Conservation (phyloP, 352 stramenopile species). For the Phytophthora parvispora region DNA sequence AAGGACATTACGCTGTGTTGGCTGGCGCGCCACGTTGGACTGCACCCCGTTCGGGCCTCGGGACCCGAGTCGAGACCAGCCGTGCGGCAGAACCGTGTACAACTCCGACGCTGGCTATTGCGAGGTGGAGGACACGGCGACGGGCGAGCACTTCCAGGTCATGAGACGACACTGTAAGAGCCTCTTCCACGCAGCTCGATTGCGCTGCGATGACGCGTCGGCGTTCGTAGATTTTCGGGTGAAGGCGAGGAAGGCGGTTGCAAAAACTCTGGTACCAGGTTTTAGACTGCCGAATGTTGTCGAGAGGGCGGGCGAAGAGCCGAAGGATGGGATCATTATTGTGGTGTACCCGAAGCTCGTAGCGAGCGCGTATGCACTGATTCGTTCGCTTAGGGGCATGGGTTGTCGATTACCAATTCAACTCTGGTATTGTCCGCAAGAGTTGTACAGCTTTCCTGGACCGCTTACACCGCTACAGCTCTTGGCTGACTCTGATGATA, state of each 20-base stretch:
- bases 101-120: conserved; percentile 47
- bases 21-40: conserved; percentile 27
- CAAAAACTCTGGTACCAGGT: conserved; percentile 18
- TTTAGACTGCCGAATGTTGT: conserved; percentile 30
- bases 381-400: conserved; percentile 45
- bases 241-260: conserved; percentile 13
- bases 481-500: conserved; percentile 30
- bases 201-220: conserved; percentile 48
- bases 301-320: background rate
- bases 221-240: conserved; percentile 44
- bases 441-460: conserved; percentile 38
- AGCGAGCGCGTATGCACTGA: conserved; percentile 43
- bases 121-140: conserved; percentile 38
- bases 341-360: conserved; percentile 64
- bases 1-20: conserved; percentile 24
- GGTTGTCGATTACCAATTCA: conserved; percentile 61
- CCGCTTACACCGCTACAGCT: conserved; percentile 27
- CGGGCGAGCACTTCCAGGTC: conserved; percentile 34
- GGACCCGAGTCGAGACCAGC: conserved; percentile 13
- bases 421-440: conserved; percentile 55
- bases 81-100: conserved; percentile 20
- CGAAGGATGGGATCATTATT: conserved; percentile 53
- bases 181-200: conserved; percentile 24
- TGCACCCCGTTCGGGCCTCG: conserved; percentile 27
- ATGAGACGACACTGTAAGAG: conserved; percentile 41